These are phyloP conservation scores for Echria macrotheca DNA, from an alignment of 495 filamentous ascomycete genomes.

Conservation along the genomic window DNA sequence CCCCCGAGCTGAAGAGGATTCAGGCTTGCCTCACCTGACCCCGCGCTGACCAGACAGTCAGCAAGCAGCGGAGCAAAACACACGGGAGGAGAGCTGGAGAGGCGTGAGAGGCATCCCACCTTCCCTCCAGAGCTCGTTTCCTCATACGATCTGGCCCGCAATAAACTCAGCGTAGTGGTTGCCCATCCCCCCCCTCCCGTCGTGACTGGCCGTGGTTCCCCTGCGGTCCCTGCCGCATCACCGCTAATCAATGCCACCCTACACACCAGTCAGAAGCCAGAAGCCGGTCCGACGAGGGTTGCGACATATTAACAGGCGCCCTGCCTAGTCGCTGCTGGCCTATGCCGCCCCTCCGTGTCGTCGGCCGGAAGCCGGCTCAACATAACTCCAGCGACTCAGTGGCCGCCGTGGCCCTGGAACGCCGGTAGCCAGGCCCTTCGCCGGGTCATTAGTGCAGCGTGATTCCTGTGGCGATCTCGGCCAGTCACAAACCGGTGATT, in stretches of 20 bases:
- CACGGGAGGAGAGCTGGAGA: too few species aligned
- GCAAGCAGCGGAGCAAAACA: too few species aligned
- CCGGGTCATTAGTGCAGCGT: slow-evolving; percentile 7
- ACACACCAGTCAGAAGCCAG: slow-evolving; percentile 2
- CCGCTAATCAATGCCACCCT: not conserved
- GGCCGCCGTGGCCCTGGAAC: too few species aligned
- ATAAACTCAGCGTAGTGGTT: not conserved
- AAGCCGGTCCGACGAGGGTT: not conserved
- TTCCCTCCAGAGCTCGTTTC: too few species aligned
- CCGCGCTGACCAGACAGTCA: too few species aligned
- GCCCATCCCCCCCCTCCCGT: not conserved
- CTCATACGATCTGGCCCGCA: not conserved
- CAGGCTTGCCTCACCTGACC: too few species aligned
- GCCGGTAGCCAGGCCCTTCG: not conserved
- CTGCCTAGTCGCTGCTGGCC: not conserved
- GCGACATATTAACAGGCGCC: slow-evolving; percentile 4
- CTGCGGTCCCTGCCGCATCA: slow-evolving; percentile 9
- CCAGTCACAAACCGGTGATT: not conserved
- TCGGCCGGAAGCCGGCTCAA: too few species aligned
- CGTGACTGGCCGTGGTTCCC: slow-evolving; percentile 4
- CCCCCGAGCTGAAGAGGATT: too few species aligned
- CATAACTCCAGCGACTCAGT: too few species aligned
- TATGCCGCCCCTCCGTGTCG: too few species aligned
- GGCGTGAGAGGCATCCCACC: too few species aligned
- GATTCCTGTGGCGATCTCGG: not conserved